Evolutionary conservation across 1,139 yeast species (phyloP), one percentile per base, ranked within the genome.

Genomic region (Yamadazyma dendronema): DNA sequence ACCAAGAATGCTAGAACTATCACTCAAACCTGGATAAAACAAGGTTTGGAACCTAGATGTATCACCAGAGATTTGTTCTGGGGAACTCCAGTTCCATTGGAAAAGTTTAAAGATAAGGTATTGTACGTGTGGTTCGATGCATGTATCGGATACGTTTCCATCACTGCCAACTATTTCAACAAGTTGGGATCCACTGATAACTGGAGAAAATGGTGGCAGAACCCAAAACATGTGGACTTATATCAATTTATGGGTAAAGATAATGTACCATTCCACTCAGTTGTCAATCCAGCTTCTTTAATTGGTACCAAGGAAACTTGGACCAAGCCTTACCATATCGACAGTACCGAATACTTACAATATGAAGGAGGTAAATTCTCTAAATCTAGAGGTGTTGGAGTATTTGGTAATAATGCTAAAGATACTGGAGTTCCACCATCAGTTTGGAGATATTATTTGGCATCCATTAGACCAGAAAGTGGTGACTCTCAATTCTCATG

Each of bases 211-310:
- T 85, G 96, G 94, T 92, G 99, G 99, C 84, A 80, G 65, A 74
- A 85, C 57, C 95, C 95, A 15, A 89, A 89, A 39, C 52, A 77
- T 49, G 96, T 92, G 46, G 70, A 85, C 50, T 71, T 94, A 48
- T 89, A 86, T 62, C 98, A 92, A 70, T 92, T 92, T 62, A 92
- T 92, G 99, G 99, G 99, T 67, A 92, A 92, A 66, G 99, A 92
- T 63, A 92, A 92, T 56, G 97, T 90, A 51, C 97, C 97, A 28
- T 92, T 92, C 87, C 99, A 92, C 58, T 85, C 96, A 1, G 98
- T 94, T 42, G 95, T 92, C 41, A 92, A 90, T 87, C 99, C 99
- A 43, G 81, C 94, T 32, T 69, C 95, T 29, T 84, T 83, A 63
- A 68, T 92, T 35, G 99, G 97, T 62, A 90, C 98, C 16, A 67